Base-by-base conservation (phyloP, 1,284 basidiomycete species). In the Naganishia sp. region DNA sequence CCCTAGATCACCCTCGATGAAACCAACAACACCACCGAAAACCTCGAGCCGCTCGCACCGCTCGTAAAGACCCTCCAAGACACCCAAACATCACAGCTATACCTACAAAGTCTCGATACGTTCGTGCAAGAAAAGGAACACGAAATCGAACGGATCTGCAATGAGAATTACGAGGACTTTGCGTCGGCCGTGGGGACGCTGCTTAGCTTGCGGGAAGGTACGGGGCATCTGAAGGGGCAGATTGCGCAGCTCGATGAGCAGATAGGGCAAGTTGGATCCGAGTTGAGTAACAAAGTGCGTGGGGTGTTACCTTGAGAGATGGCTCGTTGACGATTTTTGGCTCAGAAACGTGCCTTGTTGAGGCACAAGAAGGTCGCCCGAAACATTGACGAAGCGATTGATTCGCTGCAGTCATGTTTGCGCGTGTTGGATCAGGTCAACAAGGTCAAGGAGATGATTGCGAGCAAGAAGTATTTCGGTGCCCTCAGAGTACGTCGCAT, bases 111-210 rank as follows among this genome's bases (percentile, higher is more conserved):
- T 49, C 83, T 98, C 57, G 89, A 92, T 72, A 84, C 83, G 21
- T 90, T 98, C 73, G 90, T 98, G 57, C 87, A 90, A 73, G 87
- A 92, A 70, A 97, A 98, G 81, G 96, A 99, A 76, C 84, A 85
- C 66, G 94, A 99, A 80, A 99, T 99, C 75, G 92, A 98, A 81
- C 87, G 86, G 67, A 94, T 98, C 79, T 99, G 96, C 80, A 87
- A 89, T 67, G 89, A 90, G 72, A 98, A 98, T 78, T 97, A 99
- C 77, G 92, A 95, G 81, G 96, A 99, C 78, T 99, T 99, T 76
- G 93, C 97, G 28, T 88, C 89, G 25, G 96, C 94, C 9, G 94
- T 98, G 10, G 93, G 94, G 41, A 97, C 94, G 4, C 83, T 99
- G 63, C 89, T 98, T 78, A 91, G 90, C 55, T 94, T 99, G 75